A percentile compares a stretch with the other conserved stretches of the same genome.
These are phyloP conservation scores for Beauveria sp. DNA, from an alignment of 2,329 filamentous ascomycete genomes.

Conservation along the genomic window DNA sequence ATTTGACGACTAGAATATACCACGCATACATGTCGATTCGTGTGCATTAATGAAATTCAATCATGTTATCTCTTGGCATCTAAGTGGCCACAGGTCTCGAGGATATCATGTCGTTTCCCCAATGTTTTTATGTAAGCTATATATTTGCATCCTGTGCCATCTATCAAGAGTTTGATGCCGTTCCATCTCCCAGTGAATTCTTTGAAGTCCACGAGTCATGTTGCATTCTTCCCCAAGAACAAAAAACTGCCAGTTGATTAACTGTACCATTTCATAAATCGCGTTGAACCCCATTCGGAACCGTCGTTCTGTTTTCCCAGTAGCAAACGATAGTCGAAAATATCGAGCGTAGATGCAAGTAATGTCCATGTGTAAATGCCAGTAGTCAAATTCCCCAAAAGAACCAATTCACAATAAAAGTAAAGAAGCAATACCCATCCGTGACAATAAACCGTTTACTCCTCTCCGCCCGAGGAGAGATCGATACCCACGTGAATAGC, in stretches of 20 bases:
- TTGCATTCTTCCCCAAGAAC: neutral
- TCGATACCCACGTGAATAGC: constrained; percentile 37
- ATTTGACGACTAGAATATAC: constrained; percentile 32
- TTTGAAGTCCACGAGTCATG: neutral
- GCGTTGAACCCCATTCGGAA: neutral
- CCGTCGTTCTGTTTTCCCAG: neutral
- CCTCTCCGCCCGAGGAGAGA: constrained; percentile 3
- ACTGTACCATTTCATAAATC: neutral
- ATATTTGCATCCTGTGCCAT: neutral
- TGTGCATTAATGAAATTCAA: constrained; percentile 15
- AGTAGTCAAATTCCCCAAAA: neutral
- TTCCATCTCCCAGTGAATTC: neutral
- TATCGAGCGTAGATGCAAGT: neutral
- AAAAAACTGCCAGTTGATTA: neutral
- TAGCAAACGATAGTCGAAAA: neutral
- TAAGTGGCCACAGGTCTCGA: too few relatives aligned
- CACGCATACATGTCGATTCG: neutral
- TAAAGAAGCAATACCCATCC: neutral
- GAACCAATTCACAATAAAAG: constrained; percentile 1
- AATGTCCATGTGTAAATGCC: neutral
- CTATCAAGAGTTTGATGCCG: too few relatives aligned
- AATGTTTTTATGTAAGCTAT: neutral
- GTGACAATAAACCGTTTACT: neutral
- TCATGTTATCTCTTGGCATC: constrained; percentile 7
- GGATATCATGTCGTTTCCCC: neutral